Base-by-base conservation (phyloP, 371 early-diverging fungal genomes). In the Mucor racemosus region DNA sequence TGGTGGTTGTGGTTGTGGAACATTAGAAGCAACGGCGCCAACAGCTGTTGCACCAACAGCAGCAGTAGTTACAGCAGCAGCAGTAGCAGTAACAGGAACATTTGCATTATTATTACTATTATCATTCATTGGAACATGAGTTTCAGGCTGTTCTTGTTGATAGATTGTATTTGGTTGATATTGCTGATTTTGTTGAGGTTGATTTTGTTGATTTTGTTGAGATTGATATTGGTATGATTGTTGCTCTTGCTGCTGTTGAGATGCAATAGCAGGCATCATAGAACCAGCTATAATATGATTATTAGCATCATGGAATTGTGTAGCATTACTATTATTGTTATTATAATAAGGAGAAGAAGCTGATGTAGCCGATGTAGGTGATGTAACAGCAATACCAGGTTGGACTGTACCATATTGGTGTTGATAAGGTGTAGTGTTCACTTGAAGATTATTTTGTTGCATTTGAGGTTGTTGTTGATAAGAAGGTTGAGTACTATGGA, bases 281-380 rank as follows among this genome's bases (percentile, higher is more conserved):
- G 70, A 57, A 19, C 21, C 57, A n/a, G 64, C 48, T 39, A 69
- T 69, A 14, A 68, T 68, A 60, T 68, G 68, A 38, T 68, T 58
- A 41, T 69, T 69, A 19, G 69, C 69, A 46, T 69, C 69, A 7
- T 57, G 58, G 54, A 59, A 68, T 40, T 62, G 68, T 0, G 48
- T 33, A 19, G 41, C 50, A 31, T 38, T 57, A 19, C 39, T 55
- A 14, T 62, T 36, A 19, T 31, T 48, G 36, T 46, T 55, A 10
- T 58, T 36, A 36, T 70, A n/a, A 13, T 65, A 50, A 40, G 64
- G 44, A 11, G 67, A 54, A 15, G 38, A 21, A 40, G 67, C 56
- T 31, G 62, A 35, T n/a, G 59, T 39, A 40, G 67, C 56, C 17
- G 62, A 35, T n/a, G 59, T 39, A 17, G 71, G 56, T 3, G 48